A percentile compares a stretch with the other conserved stretches of the same genome.
These are phyloP conservation scores for Yamadazyma philogaea DNA, from an alignment of 805 yeast species.

Conservation along the genomic window DNA sequence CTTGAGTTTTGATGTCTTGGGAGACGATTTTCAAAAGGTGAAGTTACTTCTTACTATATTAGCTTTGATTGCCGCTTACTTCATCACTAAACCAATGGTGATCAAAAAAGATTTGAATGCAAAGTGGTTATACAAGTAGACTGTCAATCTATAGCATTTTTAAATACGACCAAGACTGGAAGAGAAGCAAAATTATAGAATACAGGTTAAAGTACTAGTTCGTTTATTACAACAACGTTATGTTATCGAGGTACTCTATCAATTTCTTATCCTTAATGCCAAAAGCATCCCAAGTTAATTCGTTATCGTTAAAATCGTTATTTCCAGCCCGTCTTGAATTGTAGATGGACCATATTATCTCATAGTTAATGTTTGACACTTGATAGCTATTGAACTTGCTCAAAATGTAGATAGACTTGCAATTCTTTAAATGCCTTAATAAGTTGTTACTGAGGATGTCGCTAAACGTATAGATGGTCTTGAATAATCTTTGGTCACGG, in stretches of 20 bases:
- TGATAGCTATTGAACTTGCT: constrained; percentile 33
- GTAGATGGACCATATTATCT: constrained; percentile 39
- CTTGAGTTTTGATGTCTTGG: constrained; percentile 73
- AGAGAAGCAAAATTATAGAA: neutral
- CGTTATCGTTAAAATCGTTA: constrained; percentile 7
- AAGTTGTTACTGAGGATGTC: constrained; percentile 15
- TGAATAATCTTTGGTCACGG: constrained; percentile 21
- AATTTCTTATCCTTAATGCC: constrained; percentile 23
- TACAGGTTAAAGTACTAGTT: neutral
- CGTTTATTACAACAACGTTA: constrained; percentile 8
- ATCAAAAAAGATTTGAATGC: constrained; percentile 49
- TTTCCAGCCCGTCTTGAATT: constrained; percentile 14
- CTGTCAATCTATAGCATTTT: neutral
- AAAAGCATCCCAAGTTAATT: constrained; percentile 25
- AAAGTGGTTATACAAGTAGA: constrained; percentile 44
- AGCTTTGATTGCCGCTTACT: constrained; percentile 45
- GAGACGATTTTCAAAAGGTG: constrained; percentile 61
- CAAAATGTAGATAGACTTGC: constrained; percentile 28
- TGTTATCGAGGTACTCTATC: constrained; percentile 12
- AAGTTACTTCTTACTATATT: constrained; percentile 61
- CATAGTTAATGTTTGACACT: constrained; percentile 36
- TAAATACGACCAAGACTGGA: neutral
- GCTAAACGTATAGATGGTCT: constrained; percentile 25
- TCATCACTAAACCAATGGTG: constrained; percentile 57
- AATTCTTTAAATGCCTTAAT: constrained; percentile 14